Conservation (phyloP, 805 yeast genomes). For the Danielia reshetovae region DNA sequence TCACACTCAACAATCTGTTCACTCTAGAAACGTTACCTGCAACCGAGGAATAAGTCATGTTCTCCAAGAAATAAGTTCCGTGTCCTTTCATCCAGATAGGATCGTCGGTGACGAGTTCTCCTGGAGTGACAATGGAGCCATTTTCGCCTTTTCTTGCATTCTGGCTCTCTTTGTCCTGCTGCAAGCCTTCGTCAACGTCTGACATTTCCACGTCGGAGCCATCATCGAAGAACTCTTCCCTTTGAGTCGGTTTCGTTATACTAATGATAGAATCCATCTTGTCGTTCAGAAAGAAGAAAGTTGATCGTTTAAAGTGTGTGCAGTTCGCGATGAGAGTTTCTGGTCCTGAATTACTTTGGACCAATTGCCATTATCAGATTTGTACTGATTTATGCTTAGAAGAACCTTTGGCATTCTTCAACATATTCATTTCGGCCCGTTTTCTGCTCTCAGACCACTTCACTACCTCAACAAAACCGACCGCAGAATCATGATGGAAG, state of each 20-base stretch:
- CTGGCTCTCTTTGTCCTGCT: conserved; percentile 11
- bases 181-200: conserved; percentile 28
- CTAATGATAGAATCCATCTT: conserved; percentile 26
- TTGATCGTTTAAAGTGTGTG: conserved; percentile 1
- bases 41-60: conserved; percentile 80
- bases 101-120: conserved; percentile 93
- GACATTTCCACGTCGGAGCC: conserved; percentile 42
- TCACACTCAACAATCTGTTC: conserved; percentile 79
- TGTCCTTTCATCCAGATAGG: conserved; percentile 99
- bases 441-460: too few species aligned
- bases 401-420: too few species aligned
- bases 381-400: too few species aligned
- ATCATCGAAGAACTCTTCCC: conserved; percentile 10
- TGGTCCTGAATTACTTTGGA: background rate
- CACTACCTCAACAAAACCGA: conserved; percentile 25
- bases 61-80: conserved; percentile 81
- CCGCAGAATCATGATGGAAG: conserved; percentile 24
- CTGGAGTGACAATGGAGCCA: conserved; percentile 75
- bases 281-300: background rate
- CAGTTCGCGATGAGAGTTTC: conserved; percentile 11
- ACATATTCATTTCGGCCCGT: too few species aligned
- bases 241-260: conserved; percentile 29
- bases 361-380: too few species aligned
- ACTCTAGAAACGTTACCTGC: conserved; percentile 88
- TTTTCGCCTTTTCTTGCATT: conserved; percentile 7